These are phyloP conservation scores for Bruguiera parviflora DNA, from an alignment of 345 rosid genomes.

Conservation along the genomic window DNA sequence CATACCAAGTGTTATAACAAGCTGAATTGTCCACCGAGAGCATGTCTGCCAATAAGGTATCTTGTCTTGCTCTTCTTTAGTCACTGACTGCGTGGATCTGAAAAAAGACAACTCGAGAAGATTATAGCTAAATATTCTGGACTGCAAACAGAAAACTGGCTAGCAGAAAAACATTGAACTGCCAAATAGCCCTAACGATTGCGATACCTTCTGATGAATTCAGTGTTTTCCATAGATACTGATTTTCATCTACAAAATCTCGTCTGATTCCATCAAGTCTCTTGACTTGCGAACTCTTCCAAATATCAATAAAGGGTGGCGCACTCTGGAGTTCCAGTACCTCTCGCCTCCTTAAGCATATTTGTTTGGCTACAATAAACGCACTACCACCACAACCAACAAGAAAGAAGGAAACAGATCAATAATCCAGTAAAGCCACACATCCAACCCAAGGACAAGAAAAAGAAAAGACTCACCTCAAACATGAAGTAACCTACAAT, in stretches of 20 bases:
- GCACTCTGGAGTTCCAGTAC: conserved; percentile 85
- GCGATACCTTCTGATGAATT: conserved; percentile 50
- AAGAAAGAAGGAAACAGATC: not conserved
- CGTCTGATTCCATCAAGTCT: conserved; percentile 24
- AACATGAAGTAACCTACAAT: not conserved
- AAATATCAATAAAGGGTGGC: conserved; percentile 61
- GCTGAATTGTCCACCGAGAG: conserved; percentile 40
- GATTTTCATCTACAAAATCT: conserved; percentile 26
- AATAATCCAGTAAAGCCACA: not conserved
- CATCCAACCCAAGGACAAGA: not conserved
- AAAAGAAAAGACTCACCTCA: not conserved
- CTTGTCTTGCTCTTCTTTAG: conserved; percentile 38
- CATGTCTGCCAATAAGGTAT: conserved; percentile 45
- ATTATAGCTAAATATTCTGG: conserved; percentile 4
- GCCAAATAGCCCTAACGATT: not conserved
- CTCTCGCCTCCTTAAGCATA: conserved; percentile 32
- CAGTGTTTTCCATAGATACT: conserved; percentile 26
- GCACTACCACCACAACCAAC: conserved; percentile 32
- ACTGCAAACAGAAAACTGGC: not conserved
- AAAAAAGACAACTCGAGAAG: conserved; percentile 22
- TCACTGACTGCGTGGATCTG: conserved; percentile 33
- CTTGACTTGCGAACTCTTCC: conserved; percentile 30
- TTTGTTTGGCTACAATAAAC: conserved; percentile 17
- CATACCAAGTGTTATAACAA: conserved; percentile 53
- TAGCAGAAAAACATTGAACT: not conserved